phyloP scores from a whole-genome alignment of 2,329 filamentous ascomycete species.

The Claviceps pusilla region DNA sequence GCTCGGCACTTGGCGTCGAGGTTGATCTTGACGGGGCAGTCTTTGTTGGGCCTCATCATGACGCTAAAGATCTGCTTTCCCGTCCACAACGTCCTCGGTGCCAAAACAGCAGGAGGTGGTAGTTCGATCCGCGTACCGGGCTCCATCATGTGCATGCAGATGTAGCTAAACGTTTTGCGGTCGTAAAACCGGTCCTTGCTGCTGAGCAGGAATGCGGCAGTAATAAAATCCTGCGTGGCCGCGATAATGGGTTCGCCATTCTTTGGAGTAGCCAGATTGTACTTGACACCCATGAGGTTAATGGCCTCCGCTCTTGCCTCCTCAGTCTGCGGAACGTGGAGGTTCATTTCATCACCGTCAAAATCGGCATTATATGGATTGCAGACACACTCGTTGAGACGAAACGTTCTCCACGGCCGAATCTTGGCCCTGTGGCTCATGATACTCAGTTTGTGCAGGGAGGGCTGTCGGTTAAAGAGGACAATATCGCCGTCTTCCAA shows the following conservation, averaged over 20 bases:
- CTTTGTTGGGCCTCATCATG: conserved; percentile 73
- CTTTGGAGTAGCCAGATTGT: conserved; percentile 90
- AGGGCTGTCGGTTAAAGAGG: conserved; percentile 94
- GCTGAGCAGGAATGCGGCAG: conserved; percentile 78
- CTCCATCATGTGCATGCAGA: conserved; percentile 89
- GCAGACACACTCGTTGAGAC: conserved; percentile 95
- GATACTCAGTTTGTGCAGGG: conserved; percentile 95
- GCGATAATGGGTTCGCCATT: conserved; percentile 97
- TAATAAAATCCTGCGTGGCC: conserved; percentile 99
- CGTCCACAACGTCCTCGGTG: conserved; percentile 81
- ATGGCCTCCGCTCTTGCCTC: conserved; percentile 91
- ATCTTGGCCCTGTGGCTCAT: conserved; percentile 91
- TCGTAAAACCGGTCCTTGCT: conserved; percentile 90
- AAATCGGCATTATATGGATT: conserved; percentile 98
- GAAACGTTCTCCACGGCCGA: conserved; percentile 87
- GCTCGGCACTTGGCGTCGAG: conserved; percentile 66
- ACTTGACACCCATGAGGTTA: conserved; percentile 92
- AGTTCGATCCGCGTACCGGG: conserved; percentile 64
- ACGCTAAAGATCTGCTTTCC: conserved; percentile 94
- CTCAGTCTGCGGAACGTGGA: conserved; percentile 95
- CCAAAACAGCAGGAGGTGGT: conserved; percentile 72
- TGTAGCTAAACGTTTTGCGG: conserved; percentile 71
- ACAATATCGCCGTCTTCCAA: conserved; percentile 91
- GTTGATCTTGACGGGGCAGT: conserved; percentile 74
- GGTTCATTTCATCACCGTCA: conserved; percentile 97